These are phyloP conservation scores for Torrubiella hemipterigena DNA, from an alignment of 2,329 filamentous ascomycete genomes.

Conservation along the genomic window DNA sequence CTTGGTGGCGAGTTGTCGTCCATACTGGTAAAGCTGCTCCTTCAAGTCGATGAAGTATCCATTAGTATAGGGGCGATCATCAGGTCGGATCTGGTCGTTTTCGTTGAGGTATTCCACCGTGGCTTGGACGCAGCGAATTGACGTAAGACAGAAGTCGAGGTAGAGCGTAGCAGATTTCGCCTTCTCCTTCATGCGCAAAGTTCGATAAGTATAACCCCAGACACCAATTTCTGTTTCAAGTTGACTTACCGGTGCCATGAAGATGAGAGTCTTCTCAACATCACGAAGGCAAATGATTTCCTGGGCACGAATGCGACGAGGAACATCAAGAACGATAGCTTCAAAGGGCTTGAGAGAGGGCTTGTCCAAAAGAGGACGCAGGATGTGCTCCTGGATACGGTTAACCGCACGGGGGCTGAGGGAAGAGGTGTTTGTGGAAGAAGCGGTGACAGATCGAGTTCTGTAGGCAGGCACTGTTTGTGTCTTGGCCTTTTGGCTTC, in stretches of 20 bases:
- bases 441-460: slow-evolving; percentile 46
- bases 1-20: slow-evolving; percentile 67
- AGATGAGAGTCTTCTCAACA: slow-evolving; percentile 85
- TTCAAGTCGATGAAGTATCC: slow-evolving; percentile 95
- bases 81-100: slow-evolving; percentile 70
- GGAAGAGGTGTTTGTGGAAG: slow-evolving; percentile 34
- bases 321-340: slow-evolving; percentile 65
- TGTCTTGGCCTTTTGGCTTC: slow-evolving; percentile 20
- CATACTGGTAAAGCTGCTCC: slow-evolving; percentile 86
- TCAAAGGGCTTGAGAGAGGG: slow-evolving; percentile 67
- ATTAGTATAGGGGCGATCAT: slow-evolving; percentile 86
- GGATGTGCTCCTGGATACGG: slow-evolving; percentile 68
- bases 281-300: slow-evolving; percentile 86
- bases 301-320: slow-evolving; percentile 67
- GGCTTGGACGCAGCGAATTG: slow-evolving; percentile 80
- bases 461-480: slow-evolving; percentile 40
- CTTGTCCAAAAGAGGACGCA: slow-evolving; percentile 67
- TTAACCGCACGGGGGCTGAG: slow-evolving; percentile 60
- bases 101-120: slow-evolving; percentile 79
- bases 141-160: slow-evolving; percentile 80
- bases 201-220: slow-evolving; percentile 57
- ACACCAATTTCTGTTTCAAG: slow-evolving; percentile 40
- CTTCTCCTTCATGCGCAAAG: slow-evolving; percentile 64
- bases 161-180: slow-evolving; percentile 60
- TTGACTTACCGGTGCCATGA: slow-evolving; percentile 85